A percentile compares a stretch with the other conserved stretches of the same genome.
phyloP scores from a whole-genome alignment of 106 monocot species.

The Acorus calamus region DNA sequence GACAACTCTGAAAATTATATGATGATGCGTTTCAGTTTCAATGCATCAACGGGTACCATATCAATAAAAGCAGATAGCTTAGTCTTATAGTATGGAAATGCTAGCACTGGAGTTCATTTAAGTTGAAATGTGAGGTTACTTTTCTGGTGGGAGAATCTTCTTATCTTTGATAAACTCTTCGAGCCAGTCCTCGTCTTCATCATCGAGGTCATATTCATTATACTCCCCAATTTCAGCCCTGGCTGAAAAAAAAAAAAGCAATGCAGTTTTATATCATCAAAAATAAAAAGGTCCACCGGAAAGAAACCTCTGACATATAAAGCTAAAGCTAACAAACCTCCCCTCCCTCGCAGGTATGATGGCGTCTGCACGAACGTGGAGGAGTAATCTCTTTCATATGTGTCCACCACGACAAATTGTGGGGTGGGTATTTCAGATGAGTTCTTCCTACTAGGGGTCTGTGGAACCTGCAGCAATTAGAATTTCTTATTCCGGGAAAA shows the following conservation, averaged over 20 bases:
- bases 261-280: neutral
- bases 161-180: constrained; percentile 72
- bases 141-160: constrained; percentile 72
- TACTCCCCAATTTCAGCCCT: constrained; percentile 93
- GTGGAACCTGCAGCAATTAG: constrained; percentile 34
- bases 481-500: neutral
- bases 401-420: constrained; percentile 62
- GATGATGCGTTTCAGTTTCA: neutral
- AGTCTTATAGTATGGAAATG: too few relatives aligned
- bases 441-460: constrained; percentile 33
- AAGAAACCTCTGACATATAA: too few relatives aligned
- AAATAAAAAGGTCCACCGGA: too few relatives aligned
- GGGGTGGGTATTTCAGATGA: constrained; percentile 90
- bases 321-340: constrained; percentile 39
- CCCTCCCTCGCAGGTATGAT: constrained; percentile 91
- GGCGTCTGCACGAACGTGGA: constrained; percentile 68
- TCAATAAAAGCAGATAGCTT: too few relatives aligned
- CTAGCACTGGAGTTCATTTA: too few relatives aligned
- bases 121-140: constrained; percentile 20
- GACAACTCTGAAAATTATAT: too few relatives aligned
- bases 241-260: constrained; percentile 35
- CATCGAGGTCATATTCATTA: constrained; percentile 94
- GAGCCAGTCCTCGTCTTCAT: constrained; percentile 97
- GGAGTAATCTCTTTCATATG: constrained; percentile 94
- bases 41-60: neutral